These are phyloP conservation scores for Ophiostoma quercus DNA, from an alignment of 2,329 filamentous ascomycete genomes.

Conservation along the genomic window DNA sequence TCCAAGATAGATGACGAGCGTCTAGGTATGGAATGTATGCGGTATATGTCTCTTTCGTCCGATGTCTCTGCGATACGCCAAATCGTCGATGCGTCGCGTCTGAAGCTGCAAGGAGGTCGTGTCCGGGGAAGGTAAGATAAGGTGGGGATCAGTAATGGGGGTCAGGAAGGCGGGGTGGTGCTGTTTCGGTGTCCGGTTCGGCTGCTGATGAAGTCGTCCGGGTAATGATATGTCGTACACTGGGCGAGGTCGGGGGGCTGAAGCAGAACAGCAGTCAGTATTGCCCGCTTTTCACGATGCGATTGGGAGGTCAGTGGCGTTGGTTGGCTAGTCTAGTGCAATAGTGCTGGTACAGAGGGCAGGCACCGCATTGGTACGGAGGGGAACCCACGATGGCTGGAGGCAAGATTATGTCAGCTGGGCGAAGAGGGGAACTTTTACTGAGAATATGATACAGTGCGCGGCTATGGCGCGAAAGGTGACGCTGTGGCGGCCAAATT, in stretches of 20 bases:
- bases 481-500: not conserved
- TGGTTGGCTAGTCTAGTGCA: not conserved
- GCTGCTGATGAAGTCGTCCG: not conserved
- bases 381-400: constrained; percentile 1
- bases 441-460: not conserved
- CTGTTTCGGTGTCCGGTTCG: not conserved
- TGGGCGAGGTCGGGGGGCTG: constrained; percentile 1
- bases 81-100: constrained; percentile 1
- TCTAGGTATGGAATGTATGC: not conserved
- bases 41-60: not conserved
- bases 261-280: not conserved
- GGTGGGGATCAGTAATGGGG: constrained; percentile 9
- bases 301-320: not conserved
- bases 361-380: not conserved
- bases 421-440: not conserved
- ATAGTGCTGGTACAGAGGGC: not conserved
- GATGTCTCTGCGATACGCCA: not conserved
- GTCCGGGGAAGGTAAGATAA: constrained; percentile 13
- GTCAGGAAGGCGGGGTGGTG: constrained; percentile 9
- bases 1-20: not conserved
- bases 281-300: constrained; percentile 11
- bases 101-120: not conserved
- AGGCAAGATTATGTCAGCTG: not conserved
- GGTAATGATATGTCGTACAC: not conserved
- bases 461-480: not conserved